Percentiles rank a stretch among this genome's conserved stretches.
Evolutionary conservation across 441 rosid genomes (phyloP).

Genomic region (Daphne laureola): DNA sequence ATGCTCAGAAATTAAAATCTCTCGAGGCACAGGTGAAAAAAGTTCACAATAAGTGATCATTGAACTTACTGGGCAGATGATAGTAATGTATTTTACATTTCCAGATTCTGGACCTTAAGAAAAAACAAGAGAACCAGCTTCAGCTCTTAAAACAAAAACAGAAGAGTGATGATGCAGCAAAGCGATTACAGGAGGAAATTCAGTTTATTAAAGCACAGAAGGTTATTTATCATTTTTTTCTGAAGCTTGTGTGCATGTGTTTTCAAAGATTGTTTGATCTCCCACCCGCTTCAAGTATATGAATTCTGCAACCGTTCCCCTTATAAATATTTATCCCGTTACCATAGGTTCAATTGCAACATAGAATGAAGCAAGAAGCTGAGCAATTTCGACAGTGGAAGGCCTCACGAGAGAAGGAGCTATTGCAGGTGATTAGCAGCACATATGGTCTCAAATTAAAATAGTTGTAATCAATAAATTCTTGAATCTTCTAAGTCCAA

Average conservation of each 20-base stretch:
- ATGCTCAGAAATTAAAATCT: slow-evolving; percentile 74
- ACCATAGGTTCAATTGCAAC: slow-evolving; percentile 79
- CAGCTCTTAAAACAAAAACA: slow-evolving; percentile 94
- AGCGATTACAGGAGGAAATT: slow-evolving; percentile 90
- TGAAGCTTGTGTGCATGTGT: not conserved
- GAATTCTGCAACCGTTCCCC: slow-evolving; percentile 3
- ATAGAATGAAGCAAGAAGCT: slow-evolving; percentile 88
- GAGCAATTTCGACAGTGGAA: slow-evolving; percentile 94
- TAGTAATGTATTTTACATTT: not conserved
- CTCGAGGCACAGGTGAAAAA: slow-evolving; percentile 76
- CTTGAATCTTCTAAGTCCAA: no score
- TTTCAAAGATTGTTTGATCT: not conserved
- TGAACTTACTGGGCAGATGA: not conserved
- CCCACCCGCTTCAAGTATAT: slow-evolving; percentile 3
- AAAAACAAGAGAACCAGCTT: slow-evolving; percentile 95
- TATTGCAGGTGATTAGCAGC: slow-evolving; percentile 61
- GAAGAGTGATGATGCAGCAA: slow-evolving; percentile 93
- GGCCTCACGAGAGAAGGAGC: slow-evolving; percentile 83
- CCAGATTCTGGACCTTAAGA: slow-evolving; percentile 88
- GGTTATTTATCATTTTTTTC: slow-evolving; percentile 30
- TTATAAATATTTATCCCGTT: slow-evolving; percentile 11
- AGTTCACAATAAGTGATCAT: slow-evolving; percentile 8
- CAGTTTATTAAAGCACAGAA: slow-evolving; percentile 93
- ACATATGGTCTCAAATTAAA: no score
- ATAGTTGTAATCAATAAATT: no score